phyloP scores from a whole-genome alignment of 139 green algal genomes.

The Edaphochlamys debaryana region DNA sequence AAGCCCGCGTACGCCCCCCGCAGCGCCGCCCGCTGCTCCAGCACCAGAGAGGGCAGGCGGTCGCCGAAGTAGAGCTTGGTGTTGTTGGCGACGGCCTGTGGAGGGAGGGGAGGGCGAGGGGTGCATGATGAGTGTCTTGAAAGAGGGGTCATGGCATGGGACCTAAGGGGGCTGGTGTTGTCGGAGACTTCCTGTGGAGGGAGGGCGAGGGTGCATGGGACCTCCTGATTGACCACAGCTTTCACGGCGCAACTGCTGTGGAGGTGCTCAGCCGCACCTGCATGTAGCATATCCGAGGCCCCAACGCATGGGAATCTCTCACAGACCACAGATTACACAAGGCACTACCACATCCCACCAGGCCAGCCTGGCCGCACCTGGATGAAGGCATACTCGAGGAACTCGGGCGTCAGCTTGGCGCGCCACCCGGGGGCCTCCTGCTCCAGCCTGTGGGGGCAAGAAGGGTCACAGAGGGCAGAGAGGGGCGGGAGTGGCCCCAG shows the following conservation, averaged over 20 bases:
- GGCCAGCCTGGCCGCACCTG: slow-evolving; percentile 44
- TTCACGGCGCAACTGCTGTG: too few species aligned
- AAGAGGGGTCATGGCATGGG: too few species aligned
- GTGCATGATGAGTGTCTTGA: not conserved
- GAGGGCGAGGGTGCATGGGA: too few species aligned
- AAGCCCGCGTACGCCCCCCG: slow-evolving; percentile 12
- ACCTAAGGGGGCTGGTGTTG: too few species aligned
- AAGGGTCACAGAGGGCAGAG: not conserved
- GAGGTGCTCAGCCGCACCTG: too few species aligned
- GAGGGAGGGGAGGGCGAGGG: not conserved
- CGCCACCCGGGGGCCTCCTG: slow-evolving; percentile 54
- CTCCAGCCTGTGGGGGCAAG: not conserved
- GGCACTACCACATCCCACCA: too few species aligned
- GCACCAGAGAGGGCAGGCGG: slow-evolving; percentile 47
- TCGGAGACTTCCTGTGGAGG: too few species aligned
- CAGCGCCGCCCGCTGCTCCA: slow-evolving; percentile 26
- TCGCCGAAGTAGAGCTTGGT: slow-evolving; percentile 71
- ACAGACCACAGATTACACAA: too few species aligned
- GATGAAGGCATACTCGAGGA: slow-evolving; percentile 63
- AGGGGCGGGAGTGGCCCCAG: not conserved
- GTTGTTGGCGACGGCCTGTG: slow-evolving; percentile 56
- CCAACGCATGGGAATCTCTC: too few species aligned
- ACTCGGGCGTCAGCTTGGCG: slow-evolving; percentile 59
- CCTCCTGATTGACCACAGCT: too few species aligned
- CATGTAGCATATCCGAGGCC: too few species aligned